Base-by-base conservation (phyloP, 2,329 filamentous ascomycete species). In the Diplodia mutila region DNA sequence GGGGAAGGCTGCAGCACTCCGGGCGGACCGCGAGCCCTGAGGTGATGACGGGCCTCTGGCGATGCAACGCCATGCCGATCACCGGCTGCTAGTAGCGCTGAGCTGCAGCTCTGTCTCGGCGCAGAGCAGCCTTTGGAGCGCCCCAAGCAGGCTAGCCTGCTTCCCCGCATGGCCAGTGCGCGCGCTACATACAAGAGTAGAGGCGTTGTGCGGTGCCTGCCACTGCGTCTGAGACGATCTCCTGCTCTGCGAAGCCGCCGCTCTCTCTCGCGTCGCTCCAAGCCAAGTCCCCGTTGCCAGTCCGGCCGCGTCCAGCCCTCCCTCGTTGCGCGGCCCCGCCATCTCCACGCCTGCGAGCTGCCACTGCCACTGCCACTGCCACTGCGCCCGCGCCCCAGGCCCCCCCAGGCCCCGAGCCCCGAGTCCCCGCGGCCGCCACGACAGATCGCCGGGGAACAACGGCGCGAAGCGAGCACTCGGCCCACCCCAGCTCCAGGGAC, bases 41-140 rank as follows among this genome's bases (percentile, higher is more conserved):
- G 59, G 59, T 25, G 59, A 63, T 63, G 42, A 63, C 59, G 59
- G 59, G 59, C 59, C 49, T 63, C 59, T 63, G 42, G 59, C 59
- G 59, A 63, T 63, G 59, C 59, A 63, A 63, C 59, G 59, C 59
- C 42, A 37, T 63, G 59, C 59, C 59, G 59, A 63, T 63, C 59
- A 61, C 18, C 57, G 57, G 16, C 57, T 61, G 42, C 23, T 37
- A 46, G 16, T 42, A 42, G 42, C 21, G 57, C 42, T 63, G 59
- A 63, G 59, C 59, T 63, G 59, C 59, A 63, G 59, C 25, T 34
- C n/a, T 63, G 59, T 63, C 59, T 63, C 59, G 59, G 59, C 34
- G 34, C 34, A 27, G 55, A 59, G 37, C 55, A 57, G 53, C 21
- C 32, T 57, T 57, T 39, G 53, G 32, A 21, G 32, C 29, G 34